phyloP scores from a whole-genome alignment of 1,284 basidiomycete genomes.

The Cutaneotrichosporon daszewskae region DNA sequence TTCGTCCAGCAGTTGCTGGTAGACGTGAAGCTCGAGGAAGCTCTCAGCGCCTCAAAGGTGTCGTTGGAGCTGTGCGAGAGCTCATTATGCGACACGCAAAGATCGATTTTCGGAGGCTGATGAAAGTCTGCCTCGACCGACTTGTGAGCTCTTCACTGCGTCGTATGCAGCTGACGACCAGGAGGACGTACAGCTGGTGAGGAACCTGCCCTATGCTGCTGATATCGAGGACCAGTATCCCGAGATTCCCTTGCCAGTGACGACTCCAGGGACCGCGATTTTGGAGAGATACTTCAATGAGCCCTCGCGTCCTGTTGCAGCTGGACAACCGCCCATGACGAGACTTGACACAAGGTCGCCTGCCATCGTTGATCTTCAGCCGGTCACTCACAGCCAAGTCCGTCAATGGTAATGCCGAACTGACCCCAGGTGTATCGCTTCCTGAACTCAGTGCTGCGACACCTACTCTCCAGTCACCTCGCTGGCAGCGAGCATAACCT shows the following conservation, averaged over 20 bases:
- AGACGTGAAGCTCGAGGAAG: not conserved
- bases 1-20: too few relatives aligned
- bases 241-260: too few relatives aligned
- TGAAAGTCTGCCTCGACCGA: too few relatives aligned
- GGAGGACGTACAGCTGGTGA: constrained; percentile 11
- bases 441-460: constrained; percentile 58
- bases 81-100: constrained; percentile 22
- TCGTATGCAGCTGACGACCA: constrained; percentile 6
- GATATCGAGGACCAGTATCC: too few relatives aligned
- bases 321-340: too few relatives aligned
- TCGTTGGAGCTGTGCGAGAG: constrained; percentile 18
- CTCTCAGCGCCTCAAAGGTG: not conserved
- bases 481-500: constrained; percentile 75
- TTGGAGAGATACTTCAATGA: too few relatives aligned
- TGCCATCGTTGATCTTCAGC: not conserved
- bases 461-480: constrained; percentile 66
- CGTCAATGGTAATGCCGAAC: constrained; percentile 19
- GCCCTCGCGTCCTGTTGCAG: too few relatives aligned
- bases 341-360: too few relatives aligned
- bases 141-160: too few relatives aligned
- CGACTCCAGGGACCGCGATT: too few relatives aligned
- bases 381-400: constrained; percentile 46
- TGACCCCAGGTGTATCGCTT: constrained; percentile 63
- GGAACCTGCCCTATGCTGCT: too few relatives aligned
- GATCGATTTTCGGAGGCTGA: too few relatives aligned